Evolutionary conservation across 179 eudicot species (phyloP).

Genomic region (Spergularia azorica): DNA sequence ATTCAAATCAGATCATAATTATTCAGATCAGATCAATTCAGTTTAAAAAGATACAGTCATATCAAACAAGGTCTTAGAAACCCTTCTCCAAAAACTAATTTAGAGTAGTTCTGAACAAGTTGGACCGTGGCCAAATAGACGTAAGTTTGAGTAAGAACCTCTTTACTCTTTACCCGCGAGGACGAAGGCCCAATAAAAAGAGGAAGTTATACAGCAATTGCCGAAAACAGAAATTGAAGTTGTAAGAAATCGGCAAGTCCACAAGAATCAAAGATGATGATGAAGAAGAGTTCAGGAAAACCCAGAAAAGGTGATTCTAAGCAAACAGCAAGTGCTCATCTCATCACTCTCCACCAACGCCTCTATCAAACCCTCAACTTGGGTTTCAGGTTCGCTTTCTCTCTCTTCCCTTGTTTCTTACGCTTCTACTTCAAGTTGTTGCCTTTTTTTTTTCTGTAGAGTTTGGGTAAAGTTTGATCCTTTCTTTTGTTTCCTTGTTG

Average conservation of each 20-base stretch:
- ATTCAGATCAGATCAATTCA: too few species aligned
- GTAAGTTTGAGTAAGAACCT: too few species aligned
- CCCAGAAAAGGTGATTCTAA: conserved; percentile 25
- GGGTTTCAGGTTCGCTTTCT: conserved; percentile 45
- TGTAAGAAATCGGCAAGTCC: too few species aligned
- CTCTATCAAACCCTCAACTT: conserved; percentile 67
- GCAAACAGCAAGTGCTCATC: conserved; percentile 34
- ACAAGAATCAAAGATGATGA: not conserved
- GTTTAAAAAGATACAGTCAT: too few species aligned
- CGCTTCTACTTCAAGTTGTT: not conserved
- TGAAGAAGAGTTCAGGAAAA: conserved; percentile 26
- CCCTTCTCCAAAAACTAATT: too few species aligned
- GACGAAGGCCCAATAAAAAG: too few species aligned
- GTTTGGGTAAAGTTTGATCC: conserved; percentile 6
- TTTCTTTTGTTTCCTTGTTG: not conserved
- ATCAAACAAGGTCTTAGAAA: too few species aligned
- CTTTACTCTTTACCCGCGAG: too few species aligned
- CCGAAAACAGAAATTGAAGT: not conserved
- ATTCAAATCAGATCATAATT: too few species aligned
- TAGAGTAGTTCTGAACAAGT: too few species aligned
- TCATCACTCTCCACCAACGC: conserved; percentile 64
- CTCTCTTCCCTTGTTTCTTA: not conserved
- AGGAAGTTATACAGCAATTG: too few species aligned
- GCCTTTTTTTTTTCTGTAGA: not conserved
- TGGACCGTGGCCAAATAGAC: too few species aligned